phyloP scores from a whole-genome alignment of 73 alveolate genomes.

The Paramecium caudatum region DNA sequence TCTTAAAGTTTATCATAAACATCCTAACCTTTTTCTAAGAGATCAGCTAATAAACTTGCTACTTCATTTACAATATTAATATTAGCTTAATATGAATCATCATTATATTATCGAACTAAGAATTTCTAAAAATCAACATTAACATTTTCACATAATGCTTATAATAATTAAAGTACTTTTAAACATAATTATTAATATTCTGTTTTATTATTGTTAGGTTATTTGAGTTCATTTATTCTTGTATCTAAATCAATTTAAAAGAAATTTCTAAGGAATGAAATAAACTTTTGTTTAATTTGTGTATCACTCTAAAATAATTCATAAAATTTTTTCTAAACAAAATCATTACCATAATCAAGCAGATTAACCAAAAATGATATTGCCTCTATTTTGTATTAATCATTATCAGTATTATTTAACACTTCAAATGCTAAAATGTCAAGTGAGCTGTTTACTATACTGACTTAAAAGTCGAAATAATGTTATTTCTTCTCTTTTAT shows the following conservation, averaged over 20 bases:
- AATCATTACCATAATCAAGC: conserved; percentile 53
- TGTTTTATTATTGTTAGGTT: background rate
- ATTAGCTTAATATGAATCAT: conserved; percentile 54
- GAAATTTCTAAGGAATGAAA: conserved; percentile 35
- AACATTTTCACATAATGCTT: conserved; percentile 62
- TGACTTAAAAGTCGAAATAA: background rate
- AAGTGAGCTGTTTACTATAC: background rate
- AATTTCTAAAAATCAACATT: conserved; percentile 46
- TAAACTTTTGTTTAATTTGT: background rate
- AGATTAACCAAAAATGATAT: conserved; percentile 14
- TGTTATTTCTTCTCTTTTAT: background rate
- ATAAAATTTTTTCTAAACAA: conserved; percentile 2
- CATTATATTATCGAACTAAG: background rate
- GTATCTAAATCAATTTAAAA: background rate
- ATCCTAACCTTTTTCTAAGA: conserved; percentile 4
- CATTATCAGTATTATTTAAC: conserved; percentile 11
- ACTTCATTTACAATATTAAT: conserved; percentile 63
- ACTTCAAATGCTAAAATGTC: background rate
- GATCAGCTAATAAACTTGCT: conserved; percentile 2
- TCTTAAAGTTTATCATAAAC: background rate
- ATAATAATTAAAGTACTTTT: background rate
- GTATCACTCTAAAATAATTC: background rate
- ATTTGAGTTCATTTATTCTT: background rate
- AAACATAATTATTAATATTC: background rate
- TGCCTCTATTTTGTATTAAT: background rate